Evolutionary conservation across 2,329 filamentous ascomycete species (phyloP).

Genomic region (Sordariomycetes sp.): DNA sequence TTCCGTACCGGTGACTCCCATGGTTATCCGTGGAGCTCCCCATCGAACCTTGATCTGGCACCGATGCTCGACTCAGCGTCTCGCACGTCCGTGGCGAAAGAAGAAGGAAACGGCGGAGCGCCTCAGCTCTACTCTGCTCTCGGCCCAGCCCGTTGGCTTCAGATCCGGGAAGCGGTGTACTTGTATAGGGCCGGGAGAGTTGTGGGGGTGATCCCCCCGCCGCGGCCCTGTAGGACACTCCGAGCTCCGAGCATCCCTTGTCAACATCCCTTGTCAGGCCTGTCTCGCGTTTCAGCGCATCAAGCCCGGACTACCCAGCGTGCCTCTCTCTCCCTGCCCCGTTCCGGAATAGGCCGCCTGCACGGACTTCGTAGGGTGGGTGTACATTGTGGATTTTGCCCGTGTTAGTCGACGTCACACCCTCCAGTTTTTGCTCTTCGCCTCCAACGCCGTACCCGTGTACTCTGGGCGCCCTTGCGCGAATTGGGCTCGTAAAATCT

Average conservation of each 20-base stretch:
- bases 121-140: too few species aligned
- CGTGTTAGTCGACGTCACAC: not conserved
- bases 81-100: too few species aligned
- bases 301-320: not conserved
- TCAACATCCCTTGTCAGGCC: not conserved
- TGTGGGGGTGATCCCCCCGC: not conserved
- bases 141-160: too few species aligned
- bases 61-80: too few species aligned
- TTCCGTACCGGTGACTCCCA: too few species aligned
- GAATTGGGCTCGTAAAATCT: not conserved
- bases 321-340: not conserved
- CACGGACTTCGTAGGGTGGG: not conserved
- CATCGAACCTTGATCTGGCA: not conserved
- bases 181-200: too few species aligned
- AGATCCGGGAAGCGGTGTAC: too few species aligned
- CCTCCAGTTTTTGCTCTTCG: not conserved
- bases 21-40: not conserved
- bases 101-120: too few species aligned
- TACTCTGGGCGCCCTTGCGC: not conserved
- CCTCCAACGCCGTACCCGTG: not conserved
- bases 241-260: not conserved
- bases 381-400: not conserved
- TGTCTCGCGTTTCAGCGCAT: not conserved
- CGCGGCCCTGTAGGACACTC: not conserved
- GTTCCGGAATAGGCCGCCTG: not conserved